Evolutionary conservation across 2,329 filamentous ascomycete genomes (phyloP), one percentile per base, ranked within the genome.

Genomic region (Fusarium scirpi): DNA sequence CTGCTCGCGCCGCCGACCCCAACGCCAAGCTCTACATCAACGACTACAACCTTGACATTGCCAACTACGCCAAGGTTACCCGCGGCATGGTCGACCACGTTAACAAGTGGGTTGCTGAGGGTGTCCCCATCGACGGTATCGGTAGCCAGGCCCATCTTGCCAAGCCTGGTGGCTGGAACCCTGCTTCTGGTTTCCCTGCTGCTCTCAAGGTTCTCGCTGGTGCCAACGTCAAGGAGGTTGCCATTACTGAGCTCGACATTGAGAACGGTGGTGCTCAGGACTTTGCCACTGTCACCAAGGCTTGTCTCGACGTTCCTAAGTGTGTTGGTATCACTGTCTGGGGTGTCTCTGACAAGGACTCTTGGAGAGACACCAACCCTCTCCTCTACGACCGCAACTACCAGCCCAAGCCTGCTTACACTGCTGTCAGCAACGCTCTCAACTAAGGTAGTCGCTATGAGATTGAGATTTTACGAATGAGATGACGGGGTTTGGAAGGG

Each of bases 21-120:
- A 74, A 80, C 59, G 90, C 89, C 5, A 91, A 90, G 80, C 84
- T 94, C 41, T 94, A 92, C 82, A 92, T 93, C 81, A 94, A 94
- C 80, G 91, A 94, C 78, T 88, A 85, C 80, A 92, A 91, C 81
- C 85, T 92, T 55, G 90, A 92, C 80, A 82, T 79, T 45, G 84
- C 89, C 20, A 84, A 73, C 70, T 85, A 86, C 73, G 82, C 85
- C 68, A 93, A 94, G 82, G 86, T 92, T 72, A 81, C 73, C 24
- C 20, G 4, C 2, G 84, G 84, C 48, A 87, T 91, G 82, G 82
- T 86, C 7, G 77, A 76, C 38, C 82, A 89, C 74, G 90, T 93
- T 70, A 86, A 86, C 75, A 86, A 89, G 76, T 92, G 90, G 89
- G 74, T 88, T 52, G 84, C 84, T 0, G 84, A 83, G 3, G 91